phyloP scores from a whole-genome alignment of 2,329 filamentous ascomycete genomes.

The Neofusicoccum kwambonambiense region DNA sequence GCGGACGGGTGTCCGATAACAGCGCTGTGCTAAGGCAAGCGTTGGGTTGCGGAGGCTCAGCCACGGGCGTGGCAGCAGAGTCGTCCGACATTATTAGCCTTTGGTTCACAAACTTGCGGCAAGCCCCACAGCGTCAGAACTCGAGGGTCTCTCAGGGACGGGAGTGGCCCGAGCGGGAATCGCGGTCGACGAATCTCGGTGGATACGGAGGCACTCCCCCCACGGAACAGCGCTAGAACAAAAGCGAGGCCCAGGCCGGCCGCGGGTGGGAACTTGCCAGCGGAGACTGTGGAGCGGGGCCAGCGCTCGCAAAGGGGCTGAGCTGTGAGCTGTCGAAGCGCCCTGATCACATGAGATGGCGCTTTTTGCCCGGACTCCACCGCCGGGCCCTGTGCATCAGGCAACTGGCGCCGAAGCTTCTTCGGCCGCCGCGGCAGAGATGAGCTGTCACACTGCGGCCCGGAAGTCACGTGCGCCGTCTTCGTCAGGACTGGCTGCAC shows the following conservation, averaged over 20 bases:
- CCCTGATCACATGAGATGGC: conserved; percentile 15
- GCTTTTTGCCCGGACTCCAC: conserved; percentile 12
- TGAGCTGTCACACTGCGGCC: conserved; percentile 3
- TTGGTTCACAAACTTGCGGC: conserved; percentile 9
- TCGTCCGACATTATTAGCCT: conserved; percentile 8
- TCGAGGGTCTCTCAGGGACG: conserved; percentile 13
- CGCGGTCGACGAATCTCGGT: conserved; percentile 14
- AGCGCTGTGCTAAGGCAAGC: not conserved
- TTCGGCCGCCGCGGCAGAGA: not conserved
- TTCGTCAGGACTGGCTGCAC: not conserved
- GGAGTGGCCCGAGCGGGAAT: not conserved
- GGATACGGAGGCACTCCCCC: conserved; percentile 4
- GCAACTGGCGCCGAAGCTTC: not conserved
- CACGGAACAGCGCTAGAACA: conserved; percentile 14
- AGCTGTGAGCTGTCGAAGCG: conserved; percentile 7
- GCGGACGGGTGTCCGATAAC: not conserved
- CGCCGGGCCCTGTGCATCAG: not conserved
- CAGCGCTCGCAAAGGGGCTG: conserved; percentile 3
- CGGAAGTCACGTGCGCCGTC: not conserved
- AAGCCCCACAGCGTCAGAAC: conserved; percentile 8
- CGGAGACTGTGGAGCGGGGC: conserved; percentile 7
- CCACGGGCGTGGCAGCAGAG: conserved; percentile 12
- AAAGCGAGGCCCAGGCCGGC: conserved; percentile 11
- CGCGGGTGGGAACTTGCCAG: conserved; percentile 7
- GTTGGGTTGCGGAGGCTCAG: not conserved